Base-by-base conservation (phyloP, 495 filamentous ascomycete genomes). In the Penicillium simplicissimum region DNA sequence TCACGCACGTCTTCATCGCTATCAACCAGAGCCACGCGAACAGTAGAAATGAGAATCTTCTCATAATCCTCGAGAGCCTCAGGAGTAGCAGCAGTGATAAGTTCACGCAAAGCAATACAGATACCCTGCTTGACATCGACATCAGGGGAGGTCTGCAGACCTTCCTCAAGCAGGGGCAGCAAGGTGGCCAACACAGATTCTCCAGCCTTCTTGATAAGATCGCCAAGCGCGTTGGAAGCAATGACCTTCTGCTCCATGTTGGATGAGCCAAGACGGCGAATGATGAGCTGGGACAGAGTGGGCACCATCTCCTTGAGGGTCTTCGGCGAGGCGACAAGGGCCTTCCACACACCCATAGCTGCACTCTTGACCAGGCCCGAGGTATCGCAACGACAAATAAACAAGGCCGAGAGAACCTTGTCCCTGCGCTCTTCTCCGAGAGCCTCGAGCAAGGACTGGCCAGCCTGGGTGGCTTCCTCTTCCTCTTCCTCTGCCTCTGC, bases 161-260 rank as follows among this genome's bases (percentile, higher is more conserved):
- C 93, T 72, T 96, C 93, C 69, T 98, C 93, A 35, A 98, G 85
- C 9, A 93, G 93, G 17, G 95, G 95, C 54, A 98, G 77, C 58
- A 98, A 78, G 49, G 86, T 96, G 13, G 93, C 84, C 60, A 98
- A 76, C 53, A 98, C 93, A 55, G 92, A 89, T 68, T 98, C 95
- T 56, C 95, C 95, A 65, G 94, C 93, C 76, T 96, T 98, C 62
- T 95, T 86, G 66, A 98, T 98, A 31, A 98, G 82, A 70, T 98
- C 95, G 65, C 95, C 96, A 52, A 98, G 82, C 11, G 95, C 92
- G 72, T 98, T 98, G 67, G 94, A 93, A 52, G 95, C 96, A 78
- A 98, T 98, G 60, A 96, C 89, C 77, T 96, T 97, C 73, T 98
- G 95, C 74, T 98, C 95, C 88, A 96, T 91, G 69, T 97, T 98